Evolutionary conservation across 306 rosid species (phyloP).

Genomic region (Vicia sativa): DNA sequence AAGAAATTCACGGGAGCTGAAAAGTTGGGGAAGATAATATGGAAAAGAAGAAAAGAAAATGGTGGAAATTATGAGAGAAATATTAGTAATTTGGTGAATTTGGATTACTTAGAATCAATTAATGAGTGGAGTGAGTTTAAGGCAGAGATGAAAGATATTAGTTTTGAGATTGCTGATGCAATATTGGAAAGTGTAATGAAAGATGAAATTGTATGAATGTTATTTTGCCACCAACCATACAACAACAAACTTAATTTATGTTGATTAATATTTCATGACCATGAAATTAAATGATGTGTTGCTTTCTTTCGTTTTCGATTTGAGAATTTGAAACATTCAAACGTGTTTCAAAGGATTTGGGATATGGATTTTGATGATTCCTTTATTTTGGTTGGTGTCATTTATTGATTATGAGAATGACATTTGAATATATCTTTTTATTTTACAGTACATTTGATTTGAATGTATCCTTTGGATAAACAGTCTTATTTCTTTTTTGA

Average conservation of each 20-base stretch:
- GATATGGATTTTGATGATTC: background rate
- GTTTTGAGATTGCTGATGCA: constrained; percentile 58
- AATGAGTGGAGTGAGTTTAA: constrained; percentile 58
- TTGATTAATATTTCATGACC: background rate
- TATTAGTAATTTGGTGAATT: constrained; percentile 33
- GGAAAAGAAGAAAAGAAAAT: constrained; percentile 41
- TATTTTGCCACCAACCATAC: constrained; percentile 14
- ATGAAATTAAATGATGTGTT: constrained; percentile 1
- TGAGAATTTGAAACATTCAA: background rate
- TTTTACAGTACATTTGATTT: no score
- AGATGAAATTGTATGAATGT: constrained; percentile 47
- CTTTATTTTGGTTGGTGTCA: background rate
- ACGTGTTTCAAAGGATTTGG: background rate
- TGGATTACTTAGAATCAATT: constrained; percentile 47
- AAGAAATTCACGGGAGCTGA: constrained; percentile 48
- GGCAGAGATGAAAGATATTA: constrained; percentile 49
- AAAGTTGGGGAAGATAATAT: constrained; percentile 53
- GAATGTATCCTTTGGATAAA: no score
- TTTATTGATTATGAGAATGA: background rate
- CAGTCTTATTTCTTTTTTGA: background rate
- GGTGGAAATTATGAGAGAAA: constrained; percentile 40
- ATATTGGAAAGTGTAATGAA: constrained; percentile 58
- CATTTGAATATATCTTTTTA: background rate
- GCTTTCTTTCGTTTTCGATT: background rate
- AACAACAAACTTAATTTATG: background rate